Evolutionary conservation across 148 eudicot species (phyloP), one percentile per base, ranked within the genome.

Genomic region (Fagopyrum homotropicum): DNA sequence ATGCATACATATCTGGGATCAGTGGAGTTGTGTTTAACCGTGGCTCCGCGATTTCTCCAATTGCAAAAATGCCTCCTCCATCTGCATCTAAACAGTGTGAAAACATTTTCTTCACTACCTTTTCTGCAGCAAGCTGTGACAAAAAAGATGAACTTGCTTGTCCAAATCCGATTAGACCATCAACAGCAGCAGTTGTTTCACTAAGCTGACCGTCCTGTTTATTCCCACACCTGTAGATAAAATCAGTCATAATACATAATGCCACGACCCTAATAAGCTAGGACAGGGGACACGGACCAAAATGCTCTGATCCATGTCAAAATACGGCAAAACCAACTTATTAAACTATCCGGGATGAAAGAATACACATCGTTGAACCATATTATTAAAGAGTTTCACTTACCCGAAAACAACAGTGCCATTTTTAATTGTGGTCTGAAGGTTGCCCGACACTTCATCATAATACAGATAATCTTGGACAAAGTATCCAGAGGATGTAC

Each of bases 131-230:
- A 81, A 95, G 93, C 82, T 95, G 98, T 71, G 98, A 95, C 78
- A 92, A 72, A 55, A 90, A 76, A n/a, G 98, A 95, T 11, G 97
- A 83, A 75, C 89, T 89, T 78, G 71, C 83, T 78, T 89, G 98
- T 73, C 98, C 98, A 78, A 95, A 92, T 74, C 98, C 98, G 52
- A 95, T 75, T 46, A 95, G 88, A 19, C 98, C 98, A 84, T 95
- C 98, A 77, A 92, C 86, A 69, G 98, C 91, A 56, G 87, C 87
- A 72, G 82, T 79, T 61, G 88, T 76, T 77, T 88, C 75, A 75
- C 88, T 90, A 45, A 93, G 86, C 79, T 87, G 86, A 60, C 98
- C 98, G 56, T 84, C 80, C 77, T 93, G 97, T 80, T 81, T 86
- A 63, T 88, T 82, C 57, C 91, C 95, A 84, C 98, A 95, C 80